Conservation (phyloP, 2,329 filamentous ascomycete species). For the Trichoderma brevicompactum region DNA sequence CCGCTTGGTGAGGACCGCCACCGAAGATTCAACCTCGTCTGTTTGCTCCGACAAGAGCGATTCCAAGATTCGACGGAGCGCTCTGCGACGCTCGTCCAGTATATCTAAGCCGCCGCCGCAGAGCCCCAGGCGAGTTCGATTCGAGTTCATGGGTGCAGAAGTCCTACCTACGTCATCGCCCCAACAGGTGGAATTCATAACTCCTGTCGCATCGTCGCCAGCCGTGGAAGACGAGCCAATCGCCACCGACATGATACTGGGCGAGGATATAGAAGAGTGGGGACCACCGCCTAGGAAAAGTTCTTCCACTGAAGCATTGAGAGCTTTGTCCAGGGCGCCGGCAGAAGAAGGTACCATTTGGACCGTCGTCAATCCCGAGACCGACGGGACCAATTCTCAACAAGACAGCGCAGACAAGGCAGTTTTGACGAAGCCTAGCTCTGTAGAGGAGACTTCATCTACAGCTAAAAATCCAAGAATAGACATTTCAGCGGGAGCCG, state of each 20-base stretch:
- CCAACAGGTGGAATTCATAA: slow-evolving; percentile 43
- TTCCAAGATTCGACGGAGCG: slow-evolving; percentile 56
- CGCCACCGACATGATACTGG: slow-evolving; percentile 41
- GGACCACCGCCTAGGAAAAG: slow-evolving; percentile 55
- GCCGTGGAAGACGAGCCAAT: slow-evolving; percentile 36
- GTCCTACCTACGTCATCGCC: slow-evolving; percentile 65
- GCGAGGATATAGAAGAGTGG: slow-evolving; percentile 48
- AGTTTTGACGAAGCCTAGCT: not conserved
- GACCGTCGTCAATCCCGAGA: slow-evolving; percentile 51
- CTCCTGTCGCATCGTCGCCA: slow-evolving; percentile 37
- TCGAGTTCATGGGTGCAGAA: slow-evolving; percentile 63
- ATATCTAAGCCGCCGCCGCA: slow-evolving; percentile 53
- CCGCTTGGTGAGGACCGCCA: slow-evolving; percentile 43
- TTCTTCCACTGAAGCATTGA: slow-evolving; percentile 59
- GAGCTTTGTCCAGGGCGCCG: slow-evolving; percentile 56
- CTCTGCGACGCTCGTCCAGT: slow-evolving; percentile 60
- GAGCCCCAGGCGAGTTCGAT: slow-evolving; percentile 66
- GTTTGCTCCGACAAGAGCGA: slow-evolving; percentile 58
- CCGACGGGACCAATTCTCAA: slow-evolving; percentile 36
- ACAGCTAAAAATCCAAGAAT: not conserved
- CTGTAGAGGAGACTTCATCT: not conserved
- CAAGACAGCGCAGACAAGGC: slow-evolving; percentile 11
- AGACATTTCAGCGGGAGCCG: not conserved
- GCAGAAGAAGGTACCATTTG: slow-evolving; percentile 57
- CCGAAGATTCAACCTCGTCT: slow-evolving; percentile 56